Base-by-base conservation (phyloP, 805 yeast genomes). In the Saccharomycopsis amapae region DNA sequence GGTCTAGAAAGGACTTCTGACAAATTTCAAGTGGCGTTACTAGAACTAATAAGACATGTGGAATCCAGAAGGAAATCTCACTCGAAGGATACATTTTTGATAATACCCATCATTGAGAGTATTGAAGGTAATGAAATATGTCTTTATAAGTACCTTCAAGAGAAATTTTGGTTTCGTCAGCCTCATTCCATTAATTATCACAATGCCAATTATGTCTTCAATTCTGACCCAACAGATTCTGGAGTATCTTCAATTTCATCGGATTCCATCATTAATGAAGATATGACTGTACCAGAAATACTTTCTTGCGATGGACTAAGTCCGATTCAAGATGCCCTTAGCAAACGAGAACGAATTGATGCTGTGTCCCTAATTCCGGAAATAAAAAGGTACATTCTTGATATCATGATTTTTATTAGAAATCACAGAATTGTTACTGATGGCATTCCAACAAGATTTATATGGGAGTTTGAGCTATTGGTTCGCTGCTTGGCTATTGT, bases 301-400 rank as follows among this genome's bases (percentile, higher is more conserved):
- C 23, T 18, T 5, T 5, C 37, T 17, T 5, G 17, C 6, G 23
- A 34, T 13, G 17, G 4, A 18, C 7, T 33, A 6, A 31, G 45
- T 19, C 33, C 42, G 33, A 26, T 46, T 6, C 25, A 43, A 23
- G 24, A 33, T 10, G 34, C 50, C 3, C 18, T 45, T 9, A 31
- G 30, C 6, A 20, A 52, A 7, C 36, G 56, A 9, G 13, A 42
- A 1, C 38, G 53, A 17, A 45, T 59, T 45, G 4, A 24, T 1
- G 13, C 44, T 6, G 66, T 75, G 9, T 53, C 48, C 4, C 58
- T 79, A 5, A 65, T 69, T 1, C 69, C 77, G 0, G 83, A 79
- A 44, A 61, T 79, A 25, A 57, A 57, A 37, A 58, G 80, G 4
- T 80, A 79, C 53, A 68, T 76, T 49, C 74, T 76, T 50, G 85